A percentile compares a stretch with the other conserved stretches of the same genome.
These are phyloP conservation scores for Candida piceae DNA, from an alignment of 805 yeast species.

Conservation along the genomic window DNA sequence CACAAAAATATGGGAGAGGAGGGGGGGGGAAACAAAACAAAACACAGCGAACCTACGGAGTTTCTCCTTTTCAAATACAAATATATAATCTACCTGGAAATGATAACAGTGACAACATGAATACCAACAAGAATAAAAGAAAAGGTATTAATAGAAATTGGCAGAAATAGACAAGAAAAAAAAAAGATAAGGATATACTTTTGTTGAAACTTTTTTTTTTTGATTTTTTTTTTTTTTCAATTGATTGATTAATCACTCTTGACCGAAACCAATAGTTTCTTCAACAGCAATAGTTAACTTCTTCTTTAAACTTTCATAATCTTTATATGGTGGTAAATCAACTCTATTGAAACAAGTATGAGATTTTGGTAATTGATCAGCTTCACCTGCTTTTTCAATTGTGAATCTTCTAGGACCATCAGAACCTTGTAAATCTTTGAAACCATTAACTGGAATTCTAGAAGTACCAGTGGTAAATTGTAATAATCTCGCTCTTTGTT, in stretches of 20 bases:
- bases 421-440: constrained; percentile 96
- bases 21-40: too few relatives aligned
- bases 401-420: constrained; percentile 99
- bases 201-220: too few relatives aligned
- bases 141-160: too few relatives aligned
- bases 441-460: constrained; percentile 97
- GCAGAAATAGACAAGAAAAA: too few relatives aligned
- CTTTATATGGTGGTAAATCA: constrained; percentile 90
- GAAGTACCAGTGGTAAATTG: constrained; percentile 99
- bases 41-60: too few relatives aligned
- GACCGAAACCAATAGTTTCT: constrained; percentile 98
- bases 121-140: too few relatives aligned
- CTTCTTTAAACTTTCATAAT: constrained; percentile 78
- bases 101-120: too few relatives aligned
- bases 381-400: constrained; percentile 95
- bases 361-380: constrained; percentile 89
- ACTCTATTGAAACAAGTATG: constrained; percentile 99
- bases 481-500: constrained; percentile 89
- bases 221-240: too few relatives aligned
- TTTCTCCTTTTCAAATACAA: too few relatives aligned
- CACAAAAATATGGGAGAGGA: too few relatives aligned
- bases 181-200: too few relatives aligned
- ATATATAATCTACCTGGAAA: too few relatives aligned
- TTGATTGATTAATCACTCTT: constrained; percentile 65
- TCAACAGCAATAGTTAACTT: constrained; percentile 95